Evolutionary conservation across 306 rosid genomes (phyloP), one percentile per base, ranked within the genome.

Genomic region (Rosa persica): DNA sequence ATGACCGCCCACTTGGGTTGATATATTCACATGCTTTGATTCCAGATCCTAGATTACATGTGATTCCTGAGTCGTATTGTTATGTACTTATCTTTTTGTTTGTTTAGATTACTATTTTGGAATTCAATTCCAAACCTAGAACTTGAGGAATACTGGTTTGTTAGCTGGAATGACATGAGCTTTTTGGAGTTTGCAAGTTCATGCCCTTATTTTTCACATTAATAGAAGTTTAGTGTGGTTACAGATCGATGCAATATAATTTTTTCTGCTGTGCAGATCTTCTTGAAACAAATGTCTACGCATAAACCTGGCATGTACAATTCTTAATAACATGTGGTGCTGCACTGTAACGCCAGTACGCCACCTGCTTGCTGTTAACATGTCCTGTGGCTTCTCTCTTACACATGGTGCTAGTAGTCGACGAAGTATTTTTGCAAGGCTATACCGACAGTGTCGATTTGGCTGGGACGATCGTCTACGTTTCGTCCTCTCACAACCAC

Each of bases 151-250:
- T 54, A 62, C 30, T 81, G 57, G 81, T 48, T 61, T 64, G 71
- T 22, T n/a, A 19, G 75, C 69, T 67, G 20, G 34, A 48, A 54
- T 54, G 16, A 17, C 69, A 55, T 47, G 60, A 74, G 55, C 73
- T 58, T 71, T 58, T 46, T 72, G 46, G 68, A 79, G 82, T 48
- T 30, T 80, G 43, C 75, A 61, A 70, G 80, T 44, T 15, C 76
- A n/a, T 38, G 64, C 65, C 30, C 83, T 47, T 15, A 44, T 75
- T 69, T 76, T 60, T 70, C 47, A 70, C 67, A n/a, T 25, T 17
- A 36, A 36, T 67, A 69, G 57, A 58, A 22, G 36, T 16, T 23
- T 16, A 69, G 49, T 58, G 4, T 48, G 39, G 72, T 43, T 22
- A 22, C 48, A 25, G 43, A 30, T 34, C 0, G 62, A 8, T 49